These are phyloP conservation scores for Penicillium canariense DNA, from an alignment of 495 filamentous ascomycete species.

Conservation along the genomic window DNA sequence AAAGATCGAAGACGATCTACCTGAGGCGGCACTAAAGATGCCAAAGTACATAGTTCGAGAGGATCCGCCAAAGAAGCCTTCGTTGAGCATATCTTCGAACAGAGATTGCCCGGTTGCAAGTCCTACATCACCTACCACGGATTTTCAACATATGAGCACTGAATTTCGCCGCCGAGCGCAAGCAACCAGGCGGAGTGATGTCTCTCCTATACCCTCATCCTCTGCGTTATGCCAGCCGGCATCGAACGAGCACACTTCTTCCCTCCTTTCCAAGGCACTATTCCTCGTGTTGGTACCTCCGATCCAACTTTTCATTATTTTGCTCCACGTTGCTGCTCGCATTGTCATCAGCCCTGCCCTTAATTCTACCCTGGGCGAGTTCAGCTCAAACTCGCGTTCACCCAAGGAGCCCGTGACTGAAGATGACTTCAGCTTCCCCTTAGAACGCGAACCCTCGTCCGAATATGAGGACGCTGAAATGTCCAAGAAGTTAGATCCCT, in stretches of 20 bases:
- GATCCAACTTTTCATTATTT: conserved; percentile 67
- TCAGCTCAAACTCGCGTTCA: conserved; percentile 7
- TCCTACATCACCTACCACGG: conserved; percentile 30
- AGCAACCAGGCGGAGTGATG: conserved; percentile 55
- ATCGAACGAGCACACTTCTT: conserved; percentile 55
- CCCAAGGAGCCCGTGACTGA: conserved; percentile 11
- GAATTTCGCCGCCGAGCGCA: conserved; percentile 53
- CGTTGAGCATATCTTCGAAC: conserved; percentile 3
- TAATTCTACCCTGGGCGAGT: conserved; percentile 18
- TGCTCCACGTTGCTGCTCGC: conserved; percentile 74
- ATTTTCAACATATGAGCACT: conserved; percentile 47
- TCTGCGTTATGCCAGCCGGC: conserved; percentile 60
- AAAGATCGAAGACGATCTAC: neutral
- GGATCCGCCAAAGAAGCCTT: conserved; percentile 2
- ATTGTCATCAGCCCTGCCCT: conserved; percentile 58
- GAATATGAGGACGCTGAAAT: conserved; percentile 26
- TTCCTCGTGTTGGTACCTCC: conserved; percentile 74
- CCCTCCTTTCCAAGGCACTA: conserved; percentile 71
- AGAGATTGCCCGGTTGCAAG: neutral
- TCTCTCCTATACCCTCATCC: conserved; percentile 69
- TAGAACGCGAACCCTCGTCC: conserved; percentile 36
- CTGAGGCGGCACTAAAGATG: neutral
- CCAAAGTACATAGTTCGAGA: neutral
- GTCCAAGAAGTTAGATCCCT: conserved; percentile 27
- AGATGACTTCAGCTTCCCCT: conserved; percentile 44